Conservation (phyloP, 768 basidiomycete genomes). For the Pleurotus citrinopileatus region DNA sequence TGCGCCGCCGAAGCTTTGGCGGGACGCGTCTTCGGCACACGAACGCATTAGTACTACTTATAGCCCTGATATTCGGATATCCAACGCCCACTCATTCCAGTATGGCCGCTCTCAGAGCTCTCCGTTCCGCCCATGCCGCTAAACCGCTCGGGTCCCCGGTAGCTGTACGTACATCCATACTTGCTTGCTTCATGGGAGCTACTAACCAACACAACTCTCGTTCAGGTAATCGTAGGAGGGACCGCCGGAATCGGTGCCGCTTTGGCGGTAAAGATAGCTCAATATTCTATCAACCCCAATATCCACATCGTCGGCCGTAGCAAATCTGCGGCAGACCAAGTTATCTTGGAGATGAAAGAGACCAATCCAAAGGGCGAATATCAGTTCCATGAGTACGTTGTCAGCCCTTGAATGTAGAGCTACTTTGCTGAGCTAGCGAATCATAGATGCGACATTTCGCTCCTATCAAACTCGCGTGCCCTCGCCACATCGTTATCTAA, state of each 20-base stretch:
- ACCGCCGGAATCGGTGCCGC: constrained; percentile 4
- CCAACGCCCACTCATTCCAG: too few species aligned
- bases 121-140: not conserved
- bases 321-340: not conserved
- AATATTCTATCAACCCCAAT: not conserved
- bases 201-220: not conserved
- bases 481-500: not conserved
- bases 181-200: not conserved
- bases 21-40: too few species aligned
- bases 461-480: not conserved
- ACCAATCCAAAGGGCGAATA: not conserved
- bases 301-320: constrained; percentile 4
- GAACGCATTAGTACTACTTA: too few species aligned
- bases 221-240: constrained; percentile 1
- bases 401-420: not conserved
- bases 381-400: constrained; percentile 5
- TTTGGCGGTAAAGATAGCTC: not conserved
- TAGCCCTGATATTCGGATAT: too few species aligned
- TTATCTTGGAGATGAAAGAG: not conserved
- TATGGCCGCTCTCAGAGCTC: too few species aligned
- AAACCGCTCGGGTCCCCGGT: not conserved
- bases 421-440: not conserved
- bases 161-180: not conserved
- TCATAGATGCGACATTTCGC: not conserved
- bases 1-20: too few species aligned